A percentile compares a stretch with the other conserved stretches of the same genome.
These are phyloP conservation scores for Rhinocladiella similis DNA, from an alignment of 2,329 filamentous ascomycete genomes.

Conservation along the genomic window DNA sequence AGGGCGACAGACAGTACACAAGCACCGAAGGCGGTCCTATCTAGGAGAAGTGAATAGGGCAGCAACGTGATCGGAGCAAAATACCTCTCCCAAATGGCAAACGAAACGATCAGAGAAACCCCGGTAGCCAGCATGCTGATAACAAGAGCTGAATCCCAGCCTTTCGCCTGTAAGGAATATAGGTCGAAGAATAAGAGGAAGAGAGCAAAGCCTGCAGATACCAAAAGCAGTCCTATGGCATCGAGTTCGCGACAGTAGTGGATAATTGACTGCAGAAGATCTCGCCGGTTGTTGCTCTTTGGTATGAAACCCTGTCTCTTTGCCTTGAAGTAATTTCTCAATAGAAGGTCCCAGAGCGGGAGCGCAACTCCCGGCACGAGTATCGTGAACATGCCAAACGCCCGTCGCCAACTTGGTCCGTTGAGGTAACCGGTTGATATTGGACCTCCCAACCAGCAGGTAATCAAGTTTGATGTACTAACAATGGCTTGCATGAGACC, in stretches of 20 bases:
- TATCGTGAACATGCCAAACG: conserved; percentile 30
- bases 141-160: conserved; percentile 47
- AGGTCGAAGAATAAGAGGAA: conserved; percentile 66
- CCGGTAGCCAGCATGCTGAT: conserved; percentile 56
- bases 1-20: conserved; percentile 18
- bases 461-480: conserved; percentile 31
- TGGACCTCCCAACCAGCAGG: conserved; percentile 20
- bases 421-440: conserved; percentile 23
- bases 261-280: conserved; percentile 43
- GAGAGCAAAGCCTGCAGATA: conserved; percentile 60
- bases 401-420: conserved; percentile 26
- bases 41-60: conserved; percentile 46
- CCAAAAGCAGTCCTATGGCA: conserved; percentile 58
- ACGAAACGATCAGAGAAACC: conserved; percentile 51
- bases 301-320: conserved; percentile 52
- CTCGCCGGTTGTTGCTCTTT: conserved; percentile 45
- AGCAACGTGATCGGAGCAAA: conserved; percentile 55
- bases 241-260: conserved; percentile 63
- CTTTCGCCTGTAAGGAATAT: conserved; percentile 35
- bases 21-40: conserved; percentile 23
- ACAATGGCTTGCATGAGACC: conserved; percentile 32
- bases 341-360: conserved; percentile 48
- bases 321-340: conserved; percentile 62
- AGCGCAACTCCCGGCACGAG: conserved; percentile 14
- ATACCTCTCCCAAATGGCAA: conserved; percentile 56